phyloP scores from a whole-genome alignment of 257 asterid genomes.

The Pogostemon cablin region DNA sequence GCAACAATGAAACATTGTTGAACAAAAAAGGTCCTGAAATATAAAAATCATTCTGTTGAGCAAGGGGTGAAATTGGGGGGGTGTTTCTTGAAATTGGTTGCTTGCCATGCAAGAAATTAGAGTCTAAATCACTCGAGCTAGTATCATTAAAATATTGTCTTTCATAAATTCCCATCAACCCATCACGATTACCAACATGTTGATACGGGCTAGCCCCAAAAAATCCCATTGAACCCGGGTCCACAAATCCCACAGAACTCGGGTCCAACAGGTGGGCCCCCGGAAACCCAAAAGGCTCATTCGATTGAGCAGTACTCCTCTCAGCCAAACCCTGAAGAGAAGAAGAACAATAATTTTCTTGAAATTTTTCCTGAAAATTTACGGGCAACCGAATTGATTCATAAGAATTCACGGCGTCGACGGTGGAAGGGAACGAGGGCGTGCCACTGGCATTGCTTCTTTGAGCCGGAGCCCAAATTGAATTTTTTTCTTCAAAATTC shows the following conservation, averaged over 20 bases:
- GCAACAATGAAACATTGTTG: conserved; percentile 14
- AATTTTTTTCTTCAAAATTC: not conserved
- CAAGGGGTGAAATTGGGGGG: conserved; percentile 32
- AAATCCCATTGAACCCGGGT: conserved; percentile 38
- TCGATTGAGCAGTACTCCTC: too few species aligned
- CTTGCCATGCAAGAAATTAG: conserved; percentile 63
- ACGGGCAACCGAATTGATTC: too few species aligned
- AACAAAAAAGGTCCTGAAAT: conserved; percentile 10
- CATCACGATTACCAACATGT: conserved; percentile 25
- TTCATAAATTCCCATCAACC: conserved; percentile 23
- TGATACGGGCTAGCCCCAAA: conserved; percentile 25
- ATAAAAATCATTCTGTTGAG: conserved; percentile 22
- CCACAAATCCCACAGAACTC: conserved; percentile 39
- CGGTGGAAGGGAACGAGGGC: too few species aligned
- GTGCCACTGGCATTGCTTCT: conserved; percentile 22
- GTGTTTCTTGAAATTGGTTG: conserved; percentile 31
- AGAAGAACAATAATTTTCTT: too few species aligned
- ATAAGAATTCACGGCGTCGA: too few species aligned
- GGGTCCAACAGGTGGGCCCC: conserved; percentile 68
- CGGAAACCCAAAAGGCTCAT: conserved; percentile 34
- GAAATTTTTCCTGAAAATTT: too few species aligned
- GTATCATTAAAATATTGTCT: conserved; percentile 30
- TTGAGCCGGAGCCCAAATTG: conserved; percentile 34
- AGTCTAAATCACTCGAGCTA: conserved; percentile 12
- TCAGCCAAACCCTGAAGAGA: too few species aligned